Evolutionary conservation across 345 rosid species (phyloP).

Genomic region (Cardamine chenopodiifolia): DNA sequence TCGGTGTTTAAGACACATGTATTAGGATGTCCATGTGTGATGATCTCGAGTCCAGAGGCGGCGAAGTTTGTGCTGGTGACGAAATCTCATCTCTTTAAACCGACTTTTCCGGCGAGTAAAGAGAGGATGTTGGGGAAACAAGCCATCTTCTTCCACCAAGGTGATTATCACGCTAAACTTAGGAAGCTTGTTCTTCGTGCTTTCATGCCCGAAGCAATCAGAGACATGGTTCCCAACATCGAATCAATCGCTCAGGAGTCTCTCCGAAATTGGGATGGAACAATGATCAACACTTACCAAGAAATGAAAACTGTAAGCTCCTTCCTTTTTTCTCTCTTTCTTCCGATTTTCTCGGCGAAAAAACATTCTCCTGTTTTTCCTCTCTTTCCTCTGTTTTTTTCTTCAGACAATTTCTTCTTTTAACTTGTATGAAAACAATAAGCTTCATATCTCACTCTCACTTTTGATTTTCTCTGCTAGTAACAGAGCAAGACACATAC

Average conservation of each 20-base stretch:
- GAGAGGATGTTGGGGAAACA: conserved; percentile 85
- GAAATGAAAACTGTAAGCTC: conserved; percentile 82
- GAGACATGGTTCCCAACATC: conserved; percentile 52
- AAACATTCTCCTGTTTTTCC: conserved; percentile 18
- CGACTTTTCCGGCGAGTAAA: conserved; percentile 86
- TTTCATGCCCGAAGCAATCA: conserved; percentile 66
- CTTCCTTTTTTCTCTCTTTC: background rate
- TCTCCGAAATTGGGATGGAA: conserved; percentile 54
- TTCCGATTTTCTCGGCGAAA: conserved; percentile 9
- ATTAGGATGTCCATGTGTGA: conserved; percentile 83
- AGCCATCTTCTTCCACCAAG: conserved; percentile 87
- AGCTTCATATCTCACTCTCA: background rate
- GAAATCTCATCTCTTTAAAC: conserved; percentile 74
- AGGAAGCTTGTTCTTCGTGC: conserved; percentile 85
- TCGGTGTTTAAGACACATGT: conserved; percentile 80
- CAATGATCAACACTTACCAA: conserved; percentile 59
- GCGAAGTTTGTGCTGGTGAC: conserved; percentile 74
- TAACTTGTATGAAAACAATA: too few relatives aligned
- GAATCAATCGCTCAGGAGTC: conserved; percentile 58
- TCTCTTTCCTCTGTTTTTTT: background rate
- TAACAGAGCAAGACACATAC: conserved; percentile 36
- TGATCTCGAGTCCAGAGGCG: conserved; percentile 87
- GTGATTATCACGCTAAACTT: conserved; percentile 71
- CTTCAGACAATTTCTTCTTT: background rate
- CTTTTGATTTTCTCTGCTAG: background rate